These are phyloP conservation scores for Nakaseomyces delphensis DNA, from an alignment of 1,139 yeast species.

Conservation along the genomic window DNA sequence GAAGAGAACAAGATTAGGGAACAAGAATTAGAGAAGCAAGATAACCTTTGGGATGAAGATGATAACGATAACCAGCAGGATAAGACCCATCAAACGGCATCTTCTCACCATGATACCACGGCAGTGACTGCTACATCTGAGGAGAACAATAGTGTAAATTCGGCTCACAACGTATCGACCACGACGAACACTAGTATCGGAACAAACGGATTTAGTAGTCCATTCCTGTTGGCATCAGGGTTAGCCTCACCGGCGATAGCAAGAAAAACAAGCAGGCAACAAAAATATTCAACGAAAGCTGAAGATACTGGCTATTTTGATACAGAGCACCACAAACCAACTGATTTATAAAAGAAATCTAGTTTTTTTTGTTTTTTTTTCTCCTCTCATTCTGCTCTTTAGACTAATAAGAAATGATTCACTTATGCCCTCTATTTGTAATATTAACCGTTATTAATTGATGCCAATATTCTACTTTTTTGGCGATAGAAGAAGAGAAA, in stretches of 20 bases:
- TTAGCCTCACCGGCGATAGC: constrained; percentile 39
- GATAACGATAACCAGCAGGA: constrained; percentile 8
- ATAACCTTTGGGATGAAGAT: constrained; percentile 8
- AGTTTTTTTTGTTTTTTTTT: neutral
- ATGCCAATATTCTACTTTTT: neutral
- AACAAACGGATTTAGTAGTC: constrained; percentile 47
- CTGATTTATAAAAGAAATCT: neutral
- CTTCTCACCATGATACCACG: constrained; percentile 1
- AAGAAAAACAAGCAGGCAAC: constrained; percentile 9
- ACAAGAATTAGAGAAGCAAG: constrained; percentile 33
- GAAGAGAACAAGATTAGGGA: constrained; percentile 60
- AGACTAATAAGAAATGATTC: no score
- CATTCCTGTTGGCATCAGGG: constrained; percentile 53
- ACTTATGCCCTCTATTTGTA: no score
- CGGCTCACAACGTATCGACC: constrained; percentile 9
- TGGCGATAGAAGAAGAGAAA: neutral
- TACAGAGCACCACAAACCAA: constrained; percentile 2
- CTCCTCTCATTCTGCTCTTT: no score
- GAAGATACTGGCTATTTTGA: constrained; percentile 6
- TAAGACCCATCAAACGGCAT: neutral
- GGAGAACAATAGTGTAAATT: constrained; percentile 7
- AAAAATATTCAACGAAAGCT: constrained; percentile 4
- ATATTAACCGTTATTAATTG: neutral
- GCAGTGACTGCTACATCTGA: constrained; percentile 6
- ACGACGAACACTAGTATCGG: constrained; percentile 10